Conservation (phyloP, 2,329 filamentous ascomycete genomes). For the Verticillium klebahnii region DNA sequence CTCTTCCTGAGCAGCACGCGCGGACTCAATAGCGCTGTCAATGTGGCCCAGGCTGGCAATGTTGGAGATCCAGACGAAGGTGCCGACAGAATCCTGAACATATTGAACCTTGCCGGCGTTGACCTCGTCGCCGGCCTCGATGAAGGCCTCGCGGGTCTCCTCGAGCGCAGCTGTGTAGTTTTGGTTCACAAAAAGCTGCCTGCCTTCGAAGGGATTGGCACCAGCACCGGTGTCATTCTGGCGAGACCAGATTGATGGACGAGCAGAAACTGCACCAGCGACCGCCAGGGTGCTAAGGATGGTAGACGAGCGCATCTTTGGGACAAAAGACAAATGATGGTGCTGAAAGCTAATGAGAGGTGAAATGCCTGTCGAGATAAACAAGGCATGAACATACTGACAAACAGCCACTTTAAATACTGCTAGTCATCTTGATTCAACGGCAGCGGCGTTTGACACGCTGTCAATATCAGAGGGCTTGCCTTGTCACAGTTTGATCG, state of each 20-base stretch:
- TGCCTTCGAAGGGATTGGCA: constrained; percentile 40
- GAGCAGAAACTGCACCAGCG: neutral
- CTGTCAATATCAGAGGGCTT: too few species aligned
- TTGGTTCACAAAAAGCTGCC: constrained; percentile 42
- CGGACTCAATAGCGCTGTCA: constrained; percentile 31
- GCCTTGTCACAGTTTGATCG: too few species aligned
- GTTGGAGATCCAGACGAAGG: constrained; percentile 38
- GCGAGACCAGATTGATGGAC: neutral
- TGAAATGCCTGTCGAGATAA: neutral
- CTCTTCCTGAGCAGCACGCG: constrained; percentile 27
- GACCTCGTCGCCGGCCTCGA: constrained; percentile 25
- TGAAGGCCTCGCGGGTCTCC: constrained; percentile 30
- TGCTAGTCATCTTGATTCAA: too few species aligned
- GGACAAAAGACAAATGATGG: neutral
- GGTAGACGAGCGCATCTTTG: neutral
- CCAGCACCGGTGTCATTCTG: neutral
- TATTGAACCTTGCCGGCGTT: constrained; percentile 32
- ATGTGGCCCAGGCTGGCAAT: constrained; percentile 30
- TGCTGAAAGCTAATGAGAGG: neutral
- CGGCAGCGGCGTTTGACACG: neutral
- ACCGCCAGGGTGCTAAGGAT: neutral
- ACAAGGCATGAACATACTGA: neutral
- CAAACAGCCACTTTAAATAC: neutral
- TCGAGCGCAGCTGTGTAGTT: constrained; percentile 35
- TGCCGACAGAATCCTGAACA: constrained; percentile 30